Evolutionary conservation across 192 early-diverging fungal genomes (phyloP), one percentile per base, ranked within the genome.

Genomic region (Funneliformis geosporum): DNA sequence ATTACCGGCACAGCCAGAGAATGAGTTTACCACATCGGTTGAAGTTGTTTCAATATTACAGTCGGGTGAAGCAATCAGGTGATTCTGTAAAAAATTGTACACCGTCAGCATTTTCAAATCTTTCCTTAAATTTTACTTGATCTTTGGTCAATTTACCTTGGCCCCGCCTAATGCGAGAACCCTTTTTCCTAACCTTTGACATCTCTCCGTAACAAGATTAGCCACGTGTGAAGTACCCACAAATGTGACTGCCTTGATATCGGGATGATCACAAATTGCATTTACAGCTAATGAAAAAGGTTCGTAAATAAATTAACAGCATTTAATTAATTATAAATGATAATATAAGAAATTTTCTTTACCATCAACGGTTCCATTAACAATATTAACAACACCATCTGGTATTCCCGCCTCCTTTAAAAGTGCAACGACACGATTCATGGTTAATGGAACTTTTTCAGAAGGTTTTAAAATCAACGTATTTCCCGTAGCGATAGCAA

Each of bases 191-290:
- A 88, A 73, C 11, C 46, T 72, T 21, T 87, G 80, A 46, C 88
- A 88, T 50, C 85, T 72, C 46, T 83, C 74, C 21, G 85, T 80
- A 0, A 94, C 83, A 33, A 85, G 42, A 77, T 92, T 89, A 4
- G 93, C 94, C n/a, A 95, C 90, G n/a, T 85, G 84, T 5, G 94
- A 91, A 0, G 93, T 93, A 39, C 94, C 94, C 1, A 95, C 94
- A 88, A 95, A 95, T 6, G 94, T 90, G 71, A 95, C 87, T 0
- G 93, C 93, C 27, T 80, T 81, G 40, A 94, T 89, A 64, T 84
- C 80, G 0, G 87, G 85, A 82, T 95, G 93, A 14, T 89, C 89
- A 27, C 88, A 73, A 39, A 95, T 80, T 38, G 86, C 82, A 64
- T 82, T 72, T 38, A 93, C 94, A 10, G 88, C 87, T 44, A 65